Conservation (phyloP, 768 basidiomycete genomes). For the Trametes meyenii region DNA sequence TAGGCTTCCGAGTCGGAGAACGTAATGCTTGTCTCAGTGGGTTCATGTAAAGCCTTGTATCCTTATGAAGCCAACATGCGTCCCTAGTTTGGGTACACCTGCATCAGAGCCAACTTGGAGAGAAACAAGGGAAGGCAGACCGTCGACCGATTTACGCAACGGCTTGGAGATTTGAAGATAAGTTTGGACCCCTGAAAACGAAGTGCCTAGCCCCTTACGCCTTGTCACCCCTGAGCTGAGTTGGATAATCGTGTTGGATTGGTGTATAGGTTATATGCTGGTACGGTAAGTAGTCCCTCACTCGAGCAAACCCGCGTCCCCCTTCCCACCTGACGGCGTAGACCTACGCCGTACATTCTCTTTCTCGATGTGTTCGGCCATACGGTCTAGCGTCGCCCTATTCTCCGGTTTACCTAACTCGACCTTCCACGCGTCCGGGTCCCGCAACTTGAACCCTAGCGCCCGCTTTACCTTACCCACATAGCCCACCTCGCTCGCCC, state of each 20-base stretch:
- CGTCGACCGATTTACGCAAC: no score
- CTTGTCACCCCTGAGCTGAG: no score
- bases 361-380: constrained; percentile 33
- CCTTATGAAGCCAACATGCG: no score
- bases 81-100: no score
- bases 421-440: constrained; percentile 37
- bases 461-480: constrained; percentile 62
- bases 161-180: no score
- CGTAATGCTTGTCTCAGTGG: no score
- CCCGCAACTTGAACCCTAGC: constrained; percentile 52
- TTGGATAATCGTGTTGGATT: neutral
- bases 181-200: no score
- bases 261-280: neutral
- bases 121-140: no score
- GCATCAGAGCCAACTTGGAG: no score
- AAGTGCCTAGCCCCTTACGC: no score
- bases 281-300: neutral
- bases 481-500: constrained; percentile 70
- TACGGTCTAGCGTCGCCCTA: constrained; percentile 30
- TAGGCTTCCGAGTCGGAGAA: neutral
- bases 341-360: constrained; percentile 33
- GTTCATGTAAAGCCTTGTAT: no score
- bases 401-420: constrained; percentile 38
- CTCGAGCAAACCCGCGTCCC: neutral
- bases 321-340: neutral